phyloP scores from a whole-genome alignment of 1,139 yeast genomes.

The Sugiyamaella sp. region DNA sequence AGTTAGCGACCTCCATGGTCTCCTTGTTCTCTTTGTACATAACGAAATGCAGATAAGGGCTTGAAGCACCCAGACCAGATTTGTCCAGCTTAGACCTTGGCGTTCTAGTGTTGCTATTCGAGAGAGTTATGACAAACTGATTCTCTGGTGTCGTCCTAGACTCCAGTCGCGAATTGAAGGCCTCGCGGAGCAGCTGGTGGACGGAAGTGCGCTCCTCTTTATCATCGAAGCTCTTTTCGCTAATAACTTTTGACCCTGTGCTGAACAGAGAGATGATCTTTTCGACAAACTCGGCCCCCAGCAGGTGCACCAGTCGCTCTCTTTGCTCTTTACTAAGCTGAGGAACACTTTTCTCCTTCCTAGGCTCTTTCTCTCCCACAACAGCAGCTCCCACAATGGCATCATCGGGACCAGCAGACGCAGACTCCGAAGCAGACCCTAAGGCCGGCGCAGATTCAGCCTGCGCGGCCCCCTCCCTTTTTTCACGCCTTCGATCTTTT shows the following conservation, averaged over 20 bases:
- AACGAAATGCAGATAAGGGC: slow-evolving; percentile 73
- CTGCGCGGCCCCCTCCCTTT: slow-evolving; percentile 47
- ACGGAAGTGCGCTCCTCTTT: slow-evolving; percentile 73
- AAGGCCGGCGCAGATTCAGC: slow-evolving; percentile 32
- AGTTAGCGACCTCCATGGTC: slow-evolving; percentile 90
- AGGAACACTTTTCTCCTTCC: slow-evolving; percentile 13
- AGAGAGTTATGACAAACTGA: slow-evolving; percentile 38
- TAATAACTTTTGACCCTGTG: slow-evolving; percentile 62
- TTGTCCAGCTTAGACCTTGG: slow-evolving; percentile 28
- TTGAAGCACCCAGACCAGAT: slow-evolving; percentile 58
- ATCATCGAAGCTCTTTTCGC: slow-evolving; percentile 60
- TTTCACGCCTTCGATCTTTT: slow-evolving; percentile 55
- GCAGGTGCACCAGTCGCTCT: slow-evolving; percentile 50
- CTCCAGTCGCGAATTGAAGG: slow-evolving; percentile 76
- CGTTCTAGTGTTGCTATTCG: slow-evolving; percentile 26
- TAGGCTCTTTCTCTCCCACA: slow-evolving; percentile 20
- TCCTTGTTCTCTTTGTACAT: slow-evolving; percentile 94
- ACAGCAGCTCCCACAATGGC: slow-evolving; percentile 32
- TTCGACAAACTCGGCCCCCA: slow-evolving; percentile 63
- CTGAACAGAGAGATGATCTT: slow-evolving; percentile 58
- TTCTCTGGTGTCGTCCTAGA: slow-evolving; percentile 74
- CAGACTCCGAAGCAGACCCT: slow-evolving; percentile 35
- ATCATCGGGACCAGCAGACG: slow-evolving; percentile 38
- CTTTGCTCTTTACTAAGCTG: slow-evolving; percentile 33
- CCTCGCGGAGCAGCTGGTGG: slow-evolving; percentile 74